Evolutionary conservation across 2,329 filamentous ascomycete genomes (phyloP).

Genomic region (Calcarisporium arbuscula): DNA sequence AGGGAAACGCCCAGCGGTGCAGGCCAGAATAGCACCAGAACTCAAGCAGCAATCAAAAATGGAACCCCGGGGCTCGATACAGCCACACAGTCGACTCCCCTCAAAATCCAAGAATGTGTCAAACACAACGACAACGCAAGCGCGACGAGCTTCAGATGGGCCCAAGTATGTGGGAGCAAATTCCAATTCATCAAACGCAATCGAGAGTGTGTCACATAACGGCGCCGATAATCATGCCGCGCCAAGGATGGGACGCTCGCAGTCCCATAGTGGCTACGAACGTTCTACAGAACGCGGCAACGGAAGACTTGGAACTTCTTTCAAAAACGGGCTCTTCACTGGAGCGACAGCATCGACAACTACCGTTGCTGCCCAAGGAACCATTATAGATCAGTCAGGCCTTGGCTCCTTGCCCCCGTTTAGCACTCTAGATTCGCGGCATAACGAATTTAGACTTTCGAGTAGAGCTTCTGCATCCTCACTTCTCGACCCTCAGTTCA

Average conservation of each 20-base stretch:
- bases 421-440: constrained; percentile 12
- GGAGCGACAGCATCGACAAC: constrained; percentile 32
- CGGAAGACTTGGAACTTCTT: too few relatives aligned
- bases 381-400: constrained; percentile 37
- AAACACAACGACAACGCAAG: too few relatives aligned
- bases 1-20: constrained; percentile 38
- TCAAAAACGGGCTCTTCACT: constrained; percentile 23
- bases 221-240: constrained; percentile 8
- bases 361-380: constrained; percentile 35
- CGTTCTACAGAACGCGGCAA: constrained; percentile 11
- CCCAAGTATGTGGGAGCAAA: too few relatives aligned
- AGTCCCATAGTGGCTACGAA: constrained; percentile 23
- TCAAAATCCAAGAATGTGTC: too few relatives aligned
- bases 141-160: too few relatives aligned
- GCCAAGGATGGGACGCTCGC: constrained; percentile 24
- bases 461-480: constrained; percentile 17
- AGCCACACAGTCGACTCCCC: too few relatives aligned
- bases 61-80: too few relatives aligned
- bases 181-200: too few relatives aligned
- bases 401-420: constrained; percentile 23
- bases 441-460: constrained; percentile 18
- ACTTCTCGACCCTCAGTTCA: constrained; percentile 32
- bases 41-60: too few relatives aligned
- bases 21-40: too few relatives aligned
- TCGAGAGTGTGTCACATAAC: too few relatives aligned